Conservation (phyloP, 1,284 basidiomycete species). For the Fomitiporia mediterranea region DNA sequence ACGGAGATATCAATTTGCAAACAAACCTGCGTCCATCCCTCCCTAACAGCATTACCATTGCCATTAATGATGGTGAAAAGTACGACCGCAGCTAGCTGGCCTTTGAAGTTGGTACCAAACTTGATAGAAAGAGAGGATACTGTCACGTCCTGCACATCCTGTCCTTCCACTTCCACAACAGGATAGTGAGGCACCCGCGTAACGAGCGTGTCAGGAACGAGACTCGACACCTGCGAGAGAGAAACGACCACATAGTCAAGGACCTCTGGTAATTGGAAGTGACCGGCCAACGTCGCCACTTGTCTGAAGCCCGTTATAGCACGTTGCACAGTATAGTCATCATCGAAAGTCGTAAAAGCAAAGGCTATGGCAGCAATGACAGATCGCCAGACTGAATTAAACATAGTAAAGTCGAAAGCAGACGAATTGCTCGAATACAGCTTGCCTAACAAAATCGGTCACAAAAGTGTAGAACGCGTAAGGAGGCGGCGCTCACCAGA, state of each 20-base stretch:
- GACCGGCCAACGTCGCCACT: slow-evolving; percentile 89
- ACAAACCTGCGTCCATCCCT: slow-evolving; percentile 87
- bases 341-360: slow-evolving; percentile 93
- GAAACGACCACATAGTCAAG: slow-evolving; percentile 96
- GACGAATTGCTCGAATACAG: slow-evolving; percentile 78
- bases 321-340: slow-evolving; percentile 94
- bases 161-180: slow-evolving; percentile 88
- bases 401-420: slow-evolving; percentile 89
- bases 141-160: slow-evolving; percentile 79
- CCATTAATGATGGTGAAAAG: slow-evolving; percentile 98
- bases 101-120: slow-evolving; percentile 95
- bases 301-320: slow-evolving; percentile 95
- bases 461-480: no score
- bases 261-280: slow-evolving; percentile 88
- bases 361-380: slow-evolving; percentile 88
- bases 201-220: slow-evolving; percentile 71
- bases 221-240: slow-evolving; percentile 81
- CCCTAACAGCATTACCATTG: slow-evolving; percentile 90
- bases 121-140: slow-evolving; percentile 90
- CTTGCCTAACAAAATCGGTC: no score
- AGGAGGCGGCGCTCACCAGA: slow-evolving; percentile 50
- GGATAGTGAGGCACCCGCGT: slow-evolving; percentile 83
- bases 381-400: slow-evolving; percentile 87
- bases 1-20: slow-evolving; percentile 7
- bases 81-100: slow-evolving; percentile 95